A percentile compares a stretch with the other conserved stretches of the same genome.
phyloP scores from a whole-genome alignment of 202 grass and related monocot genomes.

The Setaria italica region DNA sequence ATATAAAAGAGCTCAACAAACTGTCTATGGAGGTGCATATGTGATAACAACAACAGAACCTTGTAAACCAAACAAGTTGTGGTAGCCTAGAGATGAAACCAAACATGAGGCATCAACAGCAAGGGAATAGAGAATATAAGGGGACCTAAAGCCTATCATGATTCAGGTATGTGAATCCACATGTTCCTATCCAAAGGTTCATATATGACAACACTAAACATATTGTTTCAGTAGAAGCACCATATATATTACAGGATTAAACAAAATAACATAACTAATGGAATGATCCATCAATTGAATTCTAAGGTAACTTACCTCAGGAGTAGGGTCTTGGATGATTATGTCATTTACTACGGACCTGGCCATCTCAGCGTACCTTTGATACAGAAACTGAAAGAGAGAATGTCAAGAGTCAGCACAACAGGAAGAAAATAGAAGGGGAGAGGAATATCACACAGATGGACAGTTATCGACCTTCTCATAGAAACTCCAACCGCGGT shows the following conservation, averaged over 20 bases:
- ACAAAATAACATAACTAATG: neutral
- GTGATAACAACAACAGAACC: neutral
- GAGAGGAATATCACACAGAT: neutral
- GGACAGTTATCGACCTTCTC: neutral
- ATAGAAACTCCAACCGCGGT: neutral
- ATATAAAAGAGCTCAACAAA: conserved; percentile 23
- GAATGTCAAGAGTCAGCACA: conserved; percentile 5
- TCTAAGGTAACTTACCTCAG: neutral
- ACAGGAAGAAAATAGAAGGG: neutral
- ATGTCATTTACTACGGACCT: conserved; percentile 37
- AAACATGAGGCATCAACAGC: neutral
- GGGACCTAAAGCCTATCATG: neutral
- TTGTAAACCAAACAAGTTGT: neutral
- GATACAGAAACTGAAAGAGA: neutral
- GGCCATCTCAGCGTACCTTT: neutral
- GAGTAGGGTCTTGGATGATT: conserved; percentile 35
- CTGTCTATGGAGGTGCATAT: neutral
- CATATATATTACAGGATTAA: neutral
- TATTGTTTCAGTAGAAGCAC: conserved; percentile 6
- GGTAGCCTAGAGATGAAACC: neutral
- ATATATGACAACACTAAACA: conserved; percentile 14
- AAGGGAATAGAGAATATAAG: neutral
- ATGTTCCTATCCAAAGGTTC: neutral
- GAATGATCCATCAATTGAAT: neutral
- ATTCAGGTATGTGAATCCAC: neutral